Base-by-base conservation (phyloP, 1,284 basidiomycete species). In the Phylloporus sp. region DNA sequence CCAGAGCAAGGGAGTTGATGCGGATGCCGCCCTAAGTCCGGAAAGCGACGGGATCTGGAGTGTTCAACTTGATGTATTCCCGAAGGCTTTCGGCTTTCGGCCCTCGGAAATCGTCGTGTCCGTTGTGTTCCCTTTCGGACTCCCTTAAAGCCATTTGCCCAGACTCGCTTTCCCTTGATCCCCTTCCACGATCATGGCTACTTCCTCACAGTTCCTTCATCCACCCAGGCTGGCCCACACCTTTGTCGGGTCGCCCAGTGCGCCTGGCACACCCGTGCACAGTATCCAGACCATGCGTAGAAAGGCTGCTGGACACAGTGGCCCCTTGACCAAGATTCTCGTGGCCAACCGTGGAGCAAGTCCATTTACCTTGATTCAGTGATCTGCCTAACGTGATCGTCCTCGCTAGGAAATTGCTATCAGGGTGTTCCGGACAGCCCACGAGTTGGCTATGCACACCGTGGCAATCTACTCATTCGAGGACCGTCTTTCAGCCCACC, bases 381-480 rank as follows among this genome's bases (percentile, higher is more conserved):
- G 27, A 58, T 63, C 57, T 68, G 64, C 55, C 56, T 67, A 53
- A 68, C 32, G 62, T 43, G 43, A 57, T 23, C 35, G 57, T 62
- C n/a, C 39, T 47, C 45, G 71, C 17, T 75, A 97, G 95, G 97
- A 99, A 93, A 99, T 99, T 80, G 98, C 98, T 41, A 97, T 99
- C 77, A 94, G 98, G 80, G 96, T 99, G 63, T 98, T 99, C 88
- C 89, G 98, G 78, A 99, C 98, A 4, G 95, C 98, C 65, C 97
- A 99, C 85, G 98, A 99, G 81, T 89, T 99, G 69, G 98, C 97
- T 45, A 98, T 99, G 96, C 95, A 97, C 80, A 98, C 97, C 63
- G 98, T 99, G 66, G 97, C 98, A 58, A 98, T 99, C 84, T 99
- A 95, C 86, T 98, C 96, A 23, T 93, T 88, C 80, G 98, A 99